These are phyloP conservation scores for Geosmithia flava DNA, from an alignment of 2,329 filamentous ascomycete species.

Conservation along the genomic window DNA sequence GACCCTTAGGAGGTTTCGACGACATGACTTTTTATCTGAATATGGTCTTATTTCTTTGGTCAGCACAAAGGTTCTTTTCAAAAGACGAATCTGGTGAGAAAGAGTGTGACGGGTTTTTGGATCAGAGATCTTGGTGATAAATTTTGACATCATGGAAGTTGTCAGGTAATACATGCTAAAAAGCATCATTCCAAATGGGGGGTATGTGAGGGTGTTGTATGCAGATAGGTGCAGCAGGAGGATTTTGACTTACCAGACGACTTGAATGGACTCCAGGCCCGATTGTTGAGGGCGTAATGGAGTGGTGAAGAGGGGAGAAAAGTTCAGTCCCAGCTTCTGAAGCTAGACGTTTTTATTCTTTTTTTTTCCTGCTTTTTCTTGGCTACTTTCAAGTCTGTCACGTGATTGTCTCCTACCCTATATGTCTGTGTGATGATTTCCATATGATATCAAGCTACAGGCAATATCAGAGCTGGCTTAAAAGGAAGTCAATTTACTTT, in stretches of 20 bases:
- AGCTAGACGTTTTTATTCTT: not conserved
- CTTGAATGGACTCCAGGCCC: not conserved
- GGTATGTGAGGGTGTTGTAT: not conserved
- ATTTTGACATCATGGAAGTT: constrained; percentile 37
- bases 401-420: not conserved
- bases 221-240: not conserved
- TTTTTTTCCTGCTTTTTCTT: not conserved
- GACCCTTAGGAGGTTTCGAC: constrained; percentile 39
- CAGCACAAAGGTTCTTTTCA: constrained; percentile 8
- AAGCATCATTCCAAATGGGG: constrained; percentile 34
- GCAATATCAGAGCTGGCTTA: no score
- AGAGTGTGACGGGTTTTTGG: constrained; percentile 12
- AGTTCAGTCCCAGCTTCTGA: not conserved
- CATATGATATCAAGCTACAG: no score
- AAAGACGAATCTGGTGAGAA: not conserved
- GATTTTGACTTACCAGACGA: constrained; percentile 18
- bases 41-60: constrained; percentile 4
- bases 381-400: not conserved
- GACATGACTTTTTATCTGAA: constrained; percentile 10
- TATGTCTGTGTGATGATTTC: no score
- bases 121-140: constrained; percentile 67
- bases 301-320: not conserved
- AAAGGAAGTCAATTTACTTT: no score
- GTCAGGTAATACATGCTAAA: constrained; percentile 49
- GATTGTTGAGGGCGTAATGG: not conserved